phyloP scores from a whole-genome alignment of 345 rosid genomes.

The Psidium friedrichsthalianum region DNA sequence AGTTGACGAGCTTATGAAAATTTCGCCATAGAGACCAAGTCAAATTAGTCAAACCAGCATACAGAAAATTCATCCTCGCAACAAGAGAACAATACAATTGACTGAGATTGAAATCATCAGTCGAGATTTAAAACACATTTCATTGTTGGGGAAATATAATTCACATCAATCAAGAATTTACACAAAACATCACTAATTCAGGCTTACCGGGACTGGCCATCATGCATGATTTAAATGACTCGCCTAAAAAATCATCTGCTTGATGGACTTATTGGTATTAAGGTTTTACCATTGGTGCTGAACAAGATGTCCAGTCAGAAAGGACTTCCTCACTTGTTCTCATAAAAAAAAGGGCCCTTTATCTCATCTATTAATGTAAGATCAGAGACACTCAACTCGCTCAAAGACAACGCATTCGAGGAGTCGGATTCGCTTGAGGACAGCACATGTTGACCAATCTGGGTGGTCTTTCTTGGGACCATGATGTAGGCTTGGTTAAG shows the following conservation, averaged over 20 bases:
- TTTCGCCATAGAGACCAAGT: not conserved
- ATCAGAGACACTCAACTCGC: too few species aligned
- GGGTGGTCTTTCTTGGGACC: too few species aligned
- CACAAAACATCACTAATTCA: not conserved
- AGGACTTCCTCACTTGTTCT: not conserved
- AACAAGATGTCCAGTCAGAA: not conserved
- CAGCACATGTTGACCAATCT: too few species aligned
- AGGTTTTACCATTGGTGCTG: not conserved
- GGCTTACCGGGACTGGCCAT: not conserved
- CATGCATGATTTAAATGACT: not conserved
- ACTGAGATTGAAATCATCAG: not conserved
- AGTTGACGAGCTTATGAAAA: not conserved
- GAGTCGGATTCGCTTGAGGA: too few species aligned
- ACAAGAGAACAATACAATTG: not conserved
- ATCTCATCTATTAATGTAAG: too few species aligned
- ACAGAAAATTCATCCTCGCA: not conserved
- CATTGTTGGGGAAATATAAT: not conserved
- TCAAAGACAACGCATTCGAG: too few species aligned
- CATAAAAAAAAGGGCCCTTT: too few species aligned
- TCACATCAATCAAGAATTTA: not conserved
- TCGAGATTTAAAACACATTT: not conserved
- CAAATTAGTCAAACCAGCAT: not conserved
- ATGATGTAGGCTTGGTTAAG: too few species aligned
- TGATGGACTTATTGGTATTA: not conserved
- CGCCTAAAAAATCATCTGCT: not conserved